Conservation (phyloP, 2,329 filamentous ascomycete genomes). For the Dichotomopilus funicola region DNA sequence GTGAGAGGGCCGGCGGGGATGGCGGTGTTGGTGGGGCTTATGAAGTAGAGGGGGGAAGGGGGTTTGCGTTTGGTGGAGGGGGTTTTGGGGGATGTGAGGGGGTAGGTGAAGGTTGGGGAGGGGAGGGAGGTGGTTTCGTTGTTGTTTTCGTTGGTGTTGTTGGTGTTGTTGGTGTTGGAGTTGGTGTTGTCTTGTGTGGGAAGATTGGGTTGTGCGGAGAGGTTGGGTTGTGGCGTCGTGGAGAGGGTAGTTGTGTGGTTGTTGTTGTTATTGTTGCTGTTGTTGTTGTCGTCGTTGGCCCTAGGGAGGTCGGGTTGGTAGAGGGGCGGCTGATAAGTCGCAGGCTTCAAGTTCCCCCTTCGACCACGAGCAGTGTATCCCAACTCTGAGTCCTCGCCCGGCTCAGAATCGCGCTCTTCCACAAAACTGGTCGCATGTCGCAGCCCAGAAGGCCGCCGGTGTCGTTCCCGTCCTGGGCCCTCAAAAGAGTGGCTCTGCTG, state of each 20-base stretch:
- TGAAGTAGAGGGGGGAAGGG: not conserved
- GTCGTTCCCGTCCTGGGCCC: not conserved
- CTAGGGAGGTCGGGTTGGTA: too few relatives aligned
- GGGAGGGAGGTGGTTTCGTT: not conserved
- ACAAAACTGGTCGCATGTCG: constrained; percentile 5
- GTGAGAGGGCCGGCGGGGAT: not conserved
- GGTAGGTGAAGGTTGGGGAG: too few relatives aligned
- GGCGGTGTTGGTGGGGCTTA: not conserved
- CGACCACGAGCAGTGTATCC: too few relatives aligned
- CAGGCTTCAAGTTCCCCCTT: too few relatives aligned
- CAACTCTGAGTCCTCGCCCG: too few relatives aligned
- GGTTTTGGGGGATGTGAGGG: too few relatives aligned
- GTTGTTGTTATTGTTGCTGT: too few relatives aligned
- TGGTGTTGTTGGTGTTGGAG: not conserved
- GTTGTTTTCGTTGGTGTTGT: not conserved
- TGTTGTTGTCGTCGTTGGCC: too few relatives aligned
- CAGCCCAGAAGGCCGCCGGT: not conserved
- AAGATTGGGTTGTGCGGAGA: too few relatives aligned
- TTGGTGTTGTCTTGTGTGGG: not conserved
- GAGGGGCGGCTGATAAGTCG: too few relatives aligned
- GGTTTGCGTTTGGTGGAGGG: not conserved
- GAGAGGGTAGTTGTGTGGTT: too few relatives aligned
- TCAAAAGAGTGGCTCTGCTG: not conserved
- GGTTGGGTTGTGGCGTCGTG: too few relatives aligned
- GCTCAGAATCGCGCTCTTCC: not conserved